Evolutionary conservation across 2,329 filamentous ascomycete species (phyloP).

Genomic region (Fusarium sp.): DNA sequence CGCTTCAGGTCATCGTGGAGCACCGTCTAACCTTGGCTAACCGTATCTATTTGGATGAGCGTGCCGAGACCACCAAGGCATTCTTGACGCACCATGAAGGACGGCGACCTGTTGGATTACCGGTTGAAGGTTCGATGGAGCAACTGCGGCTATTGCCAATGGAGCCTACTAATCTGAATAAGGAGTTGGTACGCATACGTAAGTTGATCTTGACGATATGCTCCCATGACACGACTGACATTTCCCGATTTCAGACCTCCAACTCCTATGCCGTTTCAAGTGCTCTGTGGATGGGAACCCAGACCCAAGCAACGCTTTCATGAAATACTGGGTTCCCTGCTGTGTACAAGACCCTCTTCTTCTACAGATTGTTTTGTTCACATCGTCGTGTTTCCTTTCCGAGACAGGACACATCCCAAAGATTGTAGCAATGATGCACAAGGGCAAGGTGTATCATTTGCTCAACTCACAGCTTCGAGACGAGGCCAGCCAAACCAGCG

Average conservation of each 20-base stretch:
- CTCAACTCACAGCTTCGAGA: slow-evolving; percentile 60
- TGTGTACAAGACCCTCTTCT: slow-evolving; percentile 63
- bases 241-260: slow-evolving; percentile 53
- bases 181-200: slow-evolving; percentile 63
- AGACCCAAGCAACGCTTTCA: slow-evolving; percentile 57
- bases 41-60: slow-evolving; percentile 47
- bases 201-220: slow-evolving; percentile 25
- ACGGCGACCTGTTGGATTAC: slow-evolving; percentile 31
- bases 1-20: slow-evolving; percentile 47
- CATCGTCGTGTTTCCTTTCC: slow-evolving; percentile 62
- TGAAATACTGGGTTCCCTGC: slow-evolving; percentile 60
- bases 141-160: slow-evolving; percentile 56
- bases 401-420: slow-evolving; percentile 61
- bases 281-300: slow-evolving; percentile 62
- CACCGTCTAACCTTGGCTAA: slow-evolving; percentile 46
- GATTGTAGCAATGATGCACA: slow-evolving; percentile 56
- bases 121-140: slow-evolving; percentile 46
- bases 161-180: slow-evolving; percentile 56
- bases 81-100: slow-evolving; percentile 11
- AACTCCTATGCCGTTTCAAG: slow-evolving; percentile 63
- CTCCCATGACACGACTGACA: background rate
- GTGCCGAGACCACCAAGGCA: slow-evolving; percentile 16
- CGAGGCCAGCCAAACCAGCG: slow-evolving; percentile 52
- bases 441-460: slow-evolving; percentile 56
- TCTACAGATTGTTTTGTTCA: slow-evolving; percentile 61